Base-by-base conservation (phyloP, 2,329 filamentous ascomycete genomes). In the Calonectria fujianensis region DNA sequence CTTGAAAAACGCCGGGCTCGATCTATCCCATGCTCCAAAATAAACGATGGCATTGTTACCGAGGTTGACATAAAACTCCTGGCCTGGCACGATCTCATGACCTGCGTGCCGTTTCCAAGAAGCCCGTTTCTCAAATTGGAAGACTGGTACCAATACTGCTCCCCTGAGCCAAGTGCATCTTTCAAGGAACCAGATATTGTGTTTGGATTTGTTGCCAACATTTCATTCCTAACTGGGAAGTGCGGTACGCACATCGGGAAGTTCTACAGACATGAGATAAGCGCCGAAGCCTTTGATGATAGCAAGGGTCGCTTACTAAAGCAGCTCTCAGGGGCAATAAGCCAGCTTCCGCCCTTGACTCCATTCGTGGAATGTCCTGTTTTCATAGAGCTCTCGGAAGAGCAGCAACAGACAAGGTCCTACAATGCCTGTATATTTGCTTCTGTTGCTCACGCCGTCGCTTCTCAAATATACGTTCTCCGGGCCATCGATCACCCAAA, bases 391-490 rank as follows among this genome's bases (percentile, higher is more conserved):
- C 24, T n/a, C 10, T 65, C 41, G 9, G 5, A 27, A 9, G 61
- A 65, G 7, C 27, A 20, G 14, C 16, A 65, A 35, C 39, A 50
- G 18, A 24, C 61, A 2, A 50, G 18, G 10, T 48, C 61, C 29
- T 65, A 65, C n/a, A 65, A 65, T 65, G 61, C 61, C 7, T 65
- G 61, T n/a, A 50, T 65, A 50, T 65, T 16, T 35, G 41, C 61
- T 14, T 45, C 61, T 1, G 20, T 27, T 50, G 27, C 61, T n/a
- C 61, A 65, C 18, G 18, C 39, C 5, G 11, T 35, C 9, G 61
- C 61, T 24, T 32, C 61, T 18, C 61, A 65, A 10, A 50, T 65
- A 31, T 65, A 65, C 45, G 3, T 65, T 16, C 61, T 65, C 11
- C 61, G 61, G 14, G 61, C 41, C 27, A 32, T 45, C 5, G 18